Evolutionary conservation across 805 yeast species (phyloP).

Genomic region (Torulaspora gathmanii): DNA sequence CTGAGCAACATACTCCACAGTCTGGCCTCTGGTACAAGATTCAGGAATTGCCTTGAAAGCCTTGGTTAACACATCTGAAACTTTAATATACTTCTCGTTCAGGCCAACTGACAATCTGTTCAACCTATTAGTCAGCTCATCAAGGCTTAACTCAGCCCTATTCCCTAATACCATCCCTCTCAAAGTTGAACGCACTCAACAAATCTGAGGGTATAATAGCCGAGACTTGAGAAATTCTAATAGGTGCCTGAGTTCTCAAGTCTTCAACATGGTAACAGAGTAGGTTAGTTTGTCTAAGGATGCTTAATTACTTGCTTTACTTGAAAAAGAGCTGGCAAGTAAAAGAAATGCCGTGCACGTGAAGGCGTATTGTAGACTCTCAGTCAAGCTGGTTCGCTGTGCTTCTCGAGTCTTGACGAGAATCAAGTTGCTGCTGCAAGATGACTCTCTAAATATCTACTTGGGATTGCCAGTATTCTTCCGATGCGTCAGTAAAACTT

Average conservation of each 20-base stretch:
- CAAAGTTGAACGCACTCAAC: neutral
- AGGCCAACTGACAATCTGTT: conserved; percentile 70
- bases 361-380: neutral
- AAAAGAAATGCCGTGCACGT: neutral
- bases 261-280: no score
- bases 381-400: neutral
- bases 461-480: neutral
- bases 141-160: conserved; percentile 2
- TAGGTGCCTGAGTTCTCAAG: no score
- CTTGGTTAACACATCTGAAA: conserved; percentile 86
- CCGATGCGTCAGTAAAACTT: neutral
- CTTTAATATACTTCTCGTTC: conserved; percentile 81
- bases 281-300: neutral
- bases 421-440: neutral
- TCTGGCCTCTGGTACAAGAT: conserved; percentile 4
- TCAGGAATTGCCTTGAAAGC: conserved; percentile 59
- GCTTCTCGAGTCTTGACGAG: neutral
- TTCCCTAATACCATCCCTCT: neutral
- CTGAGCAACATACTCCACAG: conserved; percentile 61
- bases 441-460: neutral
- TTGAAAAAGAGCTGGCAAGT: neutral
- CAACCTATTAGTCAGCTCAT: conserved; percentile 5
- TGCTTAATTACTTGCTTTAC: neutral
- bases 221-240: no score
- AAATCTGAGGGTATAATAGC: neutral